These are phyloP conservation scores for Penicillium steckii DNA, from an alignment of 495 filamentous ascomycete species.

Conservation along the genomic window DNA sequence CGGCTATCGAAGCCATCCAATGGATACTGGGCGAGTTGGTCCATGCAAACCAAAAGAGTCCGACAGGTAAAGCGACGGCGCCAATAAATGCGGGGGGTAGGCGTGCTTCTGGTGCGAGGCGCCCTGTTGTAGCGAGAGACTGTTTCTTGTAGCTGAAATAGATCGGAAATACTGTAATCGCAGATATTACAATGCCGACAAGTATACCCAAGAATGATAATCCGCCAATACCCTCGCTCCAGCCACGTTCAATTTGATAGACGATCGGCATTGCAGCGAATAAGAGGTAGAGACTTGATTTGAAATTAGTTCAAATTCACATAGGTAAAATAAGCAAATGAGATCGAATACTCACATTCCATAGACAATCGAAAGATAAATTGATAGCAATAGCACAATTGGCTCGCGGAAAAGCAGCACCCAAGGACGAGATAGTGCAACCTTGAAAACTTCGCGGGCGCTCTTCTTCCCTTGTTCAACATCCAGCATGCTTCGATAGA, in stretches of 20 bases:
- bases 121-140: background rate
- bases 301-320: background rate
- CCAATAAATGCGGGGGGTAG: background rate
- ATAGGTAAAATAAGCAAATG: background rate
- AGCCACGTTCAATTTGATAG: constrained; percentile 50
- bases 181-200: constrained; percentile 55
- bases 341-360: constrained; percentile 25
- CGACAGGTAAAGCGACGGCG: constrained; percentile 19
- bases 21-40: constrained; percentile 58
- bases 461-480: constrained; percentile 15
- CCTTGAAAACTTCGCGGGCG: constrained; percentile 34
- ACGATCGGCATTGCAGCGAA: constrained; percentile 63
- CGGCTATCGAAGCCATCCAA: constrained; percentile 56
- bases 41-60: constrained; percentile 54
- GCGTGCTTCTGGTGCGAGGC: background rate
- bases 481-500: constrained; percentile 50
- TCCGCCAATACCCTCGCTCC: constrained; percentile 11
- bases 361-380: constrained; percentile 64
- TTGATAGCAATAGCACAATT: constrained; percentile 51
- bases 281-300: constrained; percentile 59
- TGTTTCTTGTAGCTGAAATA: constrained; percentile 3
- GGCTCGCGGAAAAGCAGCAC: constrained; percentile 34
- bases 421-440: constrained; percentile 28
- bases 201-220: constrained; percentile 15
- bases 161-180: constrained; percentile 9